These are phyloP conservation scores for Discostella stelligera DNA, from an alignment of 352 stramenopile species.

Conservation along the genomic window DNA sequence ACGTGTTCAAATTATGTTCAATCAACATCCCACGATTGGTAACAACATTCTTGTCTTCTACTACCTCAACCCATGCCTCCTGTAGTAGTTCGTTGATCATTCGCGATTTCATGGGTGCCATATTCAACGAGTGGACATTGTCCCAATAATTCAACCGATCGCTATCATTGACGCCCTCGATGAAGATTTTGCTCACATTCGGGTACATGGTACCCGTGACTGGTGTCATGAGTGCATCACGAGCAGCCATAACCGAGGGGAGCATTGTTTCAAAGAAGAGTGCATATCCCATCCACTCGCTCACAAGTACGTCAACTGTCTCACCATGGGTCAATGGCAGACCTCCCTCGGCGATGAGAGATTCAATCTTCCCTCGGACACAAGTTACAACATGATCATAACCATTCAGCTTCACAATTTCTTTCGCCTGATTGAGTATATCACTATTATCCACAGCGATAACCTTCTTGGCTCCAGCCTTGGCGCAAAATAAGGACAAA, in stretches of 20 bases:
- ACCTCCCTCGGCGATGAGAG: constrained; percentile 66
- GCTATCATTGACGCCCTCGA: constrained; percentile 92
- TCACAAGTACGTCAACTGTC: constrained; percentile 96
- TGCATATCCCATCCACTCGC: constrained; percentile 97
- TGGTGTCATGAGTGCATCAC: constrained; percentile 90
- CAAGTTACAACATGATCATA: constrained; percentile 89
- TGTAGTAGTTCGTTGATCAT: constrained; percentile 83
- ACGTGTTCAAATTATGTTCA: constrained; percentile 67
- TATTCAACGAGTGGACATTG: constrained; percentile 97
- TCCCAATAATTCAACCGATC: constrained; percentile 86
- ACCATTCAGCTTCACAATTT: constrained; percentile 93
- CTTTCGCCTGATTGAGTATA: constrained; percentile 89
- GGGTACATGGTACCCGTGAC: constrained; percentile 88
- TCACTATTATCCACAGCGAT: constrained; percentile 90
- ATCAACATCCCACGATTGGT: constrained; percentile 88
- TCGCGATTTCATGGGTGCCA: constrained; percentile 95
- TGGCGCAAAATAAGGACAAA: constrained; percentile 92
- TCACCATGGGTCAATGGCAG: constrained; percentile 48
- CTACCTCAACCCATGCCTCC: constrained; percentile 93
- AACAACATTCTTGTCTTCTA: constrained; percentile 85
- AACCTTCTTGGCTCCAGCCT: constrained; percentile 87
- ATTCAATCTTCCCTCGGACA: constrained; percentile 88
- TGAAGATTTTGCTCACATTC: constrained; percentile 89
- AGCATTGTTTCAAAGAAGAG: constrained; percentile 96
- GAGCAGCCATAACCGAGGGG: constrained; percentile 90